phyloP scores from a whole-genome alignment of 2,329 filamentous ascomycete genomes.

The Thermomyces lanuginosus region DNA sequence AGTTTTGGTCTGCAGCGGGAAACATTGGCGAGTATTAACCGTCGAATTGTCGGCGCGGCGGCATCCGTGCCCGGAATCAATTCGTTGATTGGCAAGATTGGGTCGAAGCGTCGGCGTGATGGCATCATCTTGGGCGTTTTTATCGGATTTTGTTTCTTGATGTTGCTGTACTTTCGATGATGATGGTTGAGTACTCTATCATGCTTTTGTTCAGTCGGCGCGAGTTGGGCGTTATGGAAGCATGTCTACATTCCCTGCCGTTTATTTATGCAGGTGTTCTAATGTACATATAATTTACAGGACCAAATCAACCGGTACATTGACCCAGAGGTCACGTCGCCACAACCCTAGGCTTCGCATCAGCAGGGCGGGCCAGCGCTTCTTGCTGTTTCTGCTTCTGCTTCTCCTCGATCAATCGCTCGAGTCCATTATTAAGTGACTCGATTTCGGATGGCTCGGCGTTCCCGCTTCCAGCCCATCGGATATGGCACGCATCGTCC shows the following conservation, averaged over 20 bases:
- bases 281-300: constrained; percentile 9
- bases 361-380: too few relatives aligned
- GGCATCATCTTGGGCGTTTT: constrained; percentile 84
- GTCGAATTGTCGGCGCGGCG: constrained; percentile 75
- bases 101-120: constrained; percentile 84
- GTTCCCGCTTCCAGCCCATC: constrained; percentile 69
- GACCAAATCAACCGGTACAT: constrained; percentile 1
- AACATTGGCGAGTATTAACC: constrained; percentile 72
- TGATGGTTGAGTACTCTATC: constrained; percentile 5
- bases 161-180: constrained; percentile 67
- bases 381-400: constrained; percentile 9
- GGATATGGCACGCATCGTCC: constrained; percentile 71
- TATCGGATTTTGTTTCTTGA: constrained; percentile 77
- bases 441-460: constrained; percentile 27
- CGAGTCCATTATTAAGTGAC: constrained; percentile 26
- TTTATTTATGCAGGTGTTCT: constrained; percentile 1
- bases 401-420: constrained; percentile 27
- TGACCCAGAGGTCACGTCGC: constrained; percentile 1
- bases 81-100: constrained; percentile 77
- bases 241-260: constrained; percentile 1
- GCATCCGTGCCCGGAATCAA: constrained; percentile 89
- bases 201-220: constrained; percentile 5
- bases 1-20: constrained; percentile 76
- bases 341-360: constrained; percentile 5
- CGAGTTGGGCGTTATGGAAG: background rate